Conservation (phyloP, 192 early-diverging fungal species). For the Linnemannia zychae region DNA sequence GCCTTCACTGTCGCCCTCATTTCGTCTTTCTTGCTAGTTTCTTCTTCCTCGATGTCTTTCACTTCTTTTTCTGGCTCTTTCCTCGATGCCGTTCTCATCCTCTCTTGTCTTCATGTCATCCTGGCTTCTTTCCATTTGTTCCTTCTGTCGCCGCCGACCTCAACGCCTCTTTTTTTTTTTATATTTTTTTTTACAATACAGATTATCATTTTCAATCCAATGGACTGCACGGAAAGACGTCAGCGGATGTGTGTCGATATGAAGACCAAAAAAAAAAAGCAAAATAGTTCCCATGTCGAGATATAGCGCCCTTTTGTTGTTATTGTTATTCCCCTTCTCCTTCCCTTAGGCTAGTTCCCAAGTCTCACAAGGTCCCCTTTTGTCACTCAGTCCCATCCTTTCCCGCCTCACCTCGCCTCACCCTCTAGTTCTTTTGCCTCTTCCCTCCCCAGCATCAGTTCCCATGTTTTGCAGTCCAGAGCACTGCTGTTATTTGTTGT, state of each 20-base stretch:
- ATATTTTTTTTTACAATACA: neutral
- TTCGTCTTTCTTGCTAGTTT: too few species aligned
- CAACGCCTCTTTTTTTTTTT: neutral
- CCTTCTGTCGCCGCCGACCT: too few species aligned
- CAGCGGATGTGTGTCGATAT: neutral
- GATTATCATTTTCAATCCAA: neutral
- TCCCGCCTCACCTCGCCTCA: neutral
- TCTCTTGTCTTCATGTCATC: too few species aligned
- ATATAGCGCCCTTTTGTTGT: neutral
- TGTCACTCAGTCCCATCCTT: neutral
- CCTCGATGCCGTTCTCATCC: too few species aligned
- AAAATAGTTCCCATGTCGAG: neutral
- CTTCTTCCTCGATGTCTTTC: too few species aligned
- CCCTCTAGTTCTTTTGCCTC: neutral
- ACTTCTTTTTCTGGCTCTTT: too few species aligned
- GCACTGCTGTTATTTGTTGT: too few species aligned
- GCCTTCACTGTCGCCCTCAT: too few species aligned
- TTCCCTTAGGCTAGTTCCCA: neutral
- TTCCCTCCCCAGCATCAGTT: neutral
- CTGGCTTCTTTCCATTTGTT: too few species aligned
- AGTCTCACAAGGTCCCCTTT: slow-evolving; percentile 10
- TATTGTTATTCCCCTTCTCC: neutral
- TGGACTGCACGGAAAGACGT: neutral
- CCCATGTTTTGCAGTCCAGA: neutral
- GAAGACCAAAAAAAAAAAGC: neutral